phyloP scores from a whole-genome alignment of 2,329 filamentous ascomycete species.

The Apiospora arundinis region DNA sequence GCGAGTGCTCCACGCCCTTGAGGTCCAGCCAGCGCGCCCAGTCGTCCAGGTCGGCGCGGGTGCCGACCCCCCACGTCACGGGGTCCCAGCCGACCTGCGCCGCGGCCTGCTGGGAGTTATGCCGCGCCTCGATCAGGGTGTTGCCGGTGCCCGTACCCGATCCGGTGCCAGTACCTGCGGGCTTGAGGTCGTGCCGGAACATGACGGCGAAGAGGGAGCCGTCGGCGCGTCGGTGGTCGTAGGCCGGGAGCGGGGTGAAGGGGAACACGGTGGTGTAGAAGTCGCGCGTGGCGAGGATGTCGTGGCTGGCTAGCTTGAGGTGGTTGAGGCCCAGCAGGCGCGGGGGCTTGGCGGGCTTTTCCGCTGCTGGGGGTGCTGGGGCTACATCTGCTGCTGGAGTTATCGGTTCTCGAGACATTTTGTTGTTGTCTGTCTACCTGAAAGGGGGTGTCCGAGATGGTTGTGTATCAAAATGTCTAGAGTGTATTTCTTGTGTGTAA shows the following conservation, averaged over 20 bases:
- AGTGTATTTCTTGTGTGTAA: background rate
- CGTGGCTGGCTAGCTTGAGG: constrained; percentile 6
- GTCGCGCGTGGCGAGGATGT: background rate
- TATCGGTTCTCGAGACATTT: background rate
- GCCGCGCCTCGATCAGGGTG: background rate
- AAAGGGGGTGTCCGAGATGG: background rate
- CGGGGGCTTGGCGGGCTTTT: background rate
- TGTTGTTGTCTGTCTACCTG: no score
- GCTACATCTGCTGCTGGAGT: background rate
- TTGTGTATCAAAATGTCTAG: background rate
- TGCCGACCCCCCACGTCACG: constrained; percentile 13
- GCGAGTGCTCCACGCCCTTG: background rate
- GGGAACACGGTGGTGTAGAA: constrained; percentile 19
- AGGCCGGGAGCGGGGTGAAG: background rate
- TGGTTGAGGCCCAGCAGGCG: background rate
- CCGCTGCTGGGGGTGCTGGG: background rate
- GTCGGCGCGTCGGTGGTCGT: background rate
- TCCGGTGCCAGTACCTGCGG: background rate
- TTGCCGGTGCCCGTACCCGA: no score
- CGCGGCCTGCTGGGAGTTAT: background rate
- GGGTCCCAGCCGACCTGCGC: constrained; percentile 17
- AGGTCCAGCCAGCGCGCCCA: constrained; percentile 12
- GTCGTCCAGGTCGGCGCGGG: constrained; percentile 3
- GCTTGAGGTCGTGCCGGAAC: background rate
- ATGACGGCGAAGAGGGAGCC: constrained; percentile 15